phyloP scores from a whole-genome alignment of 2,329 filamentous ascomycete species.

The Aspergillus persii region DNA sequence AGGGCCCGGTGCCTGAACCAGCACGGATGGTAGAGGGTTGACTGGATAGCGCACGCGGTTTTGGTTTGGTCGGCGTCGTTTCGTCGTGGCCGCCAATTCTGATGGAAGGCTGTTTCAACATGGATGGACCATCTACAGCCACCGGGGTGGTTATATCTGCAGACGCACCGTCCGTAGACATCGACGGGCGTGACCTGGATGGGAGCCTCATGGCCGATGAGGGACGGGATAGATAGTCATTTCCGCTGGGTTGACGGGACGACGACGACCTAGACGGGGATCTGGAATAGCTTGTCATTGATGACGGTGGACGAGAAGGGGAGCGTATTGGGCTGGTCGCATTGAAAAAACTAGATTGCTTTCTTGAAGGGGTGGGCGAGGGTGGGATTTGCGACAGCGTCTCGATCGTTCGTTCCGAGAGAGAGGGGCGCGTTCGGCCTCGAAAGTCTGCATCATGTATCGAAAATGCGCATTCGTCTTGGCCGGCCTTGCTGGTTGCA shows the following conservation, averaged over 20 bases:
- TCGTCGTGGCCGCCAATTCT: constrained; percentile 38
- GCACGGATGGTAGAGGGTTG: background rate
- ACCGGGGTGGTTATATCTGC: constrained; percentile 14
- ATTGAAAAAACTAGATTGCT: constrained; percentile 71
- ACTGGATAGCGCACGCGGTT: constrained; percentile 42
- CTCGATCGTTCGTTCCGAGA: constrained; percentile 83
- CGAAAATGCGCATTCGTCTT: constrained; percentile 13
- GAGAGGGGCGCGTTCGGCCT: constrained; percentile 31
- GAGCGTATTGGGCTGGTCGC: constrained; percentile 60
- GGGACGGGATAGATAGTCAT: constrained; percentile 46
- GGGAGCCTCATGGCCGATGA: constrained; percentile 33
- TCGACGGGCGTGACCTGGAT: constrained; percentile 31
- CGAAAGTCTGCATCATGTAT: constrained; percentile 22
- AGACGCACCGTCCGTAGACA: constrained; percentile 18
- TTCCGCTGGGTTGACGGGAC: constrained; percentile 54
- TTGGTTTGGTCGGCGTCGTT: constrained; percentile 46
- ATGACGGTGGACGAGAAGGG: constrained; percentile 62
- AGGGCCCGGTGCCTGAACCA: background rate
- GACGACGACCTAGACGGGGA: constrained; percentile 42
- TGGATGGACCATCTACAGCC: constrained; percentile 23
- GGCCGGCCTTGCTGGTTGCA: constrained; percentile 8
- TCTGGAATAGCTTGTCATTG: constrained; percentile 49
- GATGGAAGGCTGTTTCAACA: constrained; percentile 20
- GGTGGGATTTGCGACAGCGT: constrained; percentile 75
- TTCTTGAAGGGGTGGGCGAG: constrained; percentile 67